Evolutionary conservation across 495 filamentous ascomycete genomes (phyloP).

Genomic region (Penicillium psychrofluorescens): DNA sequence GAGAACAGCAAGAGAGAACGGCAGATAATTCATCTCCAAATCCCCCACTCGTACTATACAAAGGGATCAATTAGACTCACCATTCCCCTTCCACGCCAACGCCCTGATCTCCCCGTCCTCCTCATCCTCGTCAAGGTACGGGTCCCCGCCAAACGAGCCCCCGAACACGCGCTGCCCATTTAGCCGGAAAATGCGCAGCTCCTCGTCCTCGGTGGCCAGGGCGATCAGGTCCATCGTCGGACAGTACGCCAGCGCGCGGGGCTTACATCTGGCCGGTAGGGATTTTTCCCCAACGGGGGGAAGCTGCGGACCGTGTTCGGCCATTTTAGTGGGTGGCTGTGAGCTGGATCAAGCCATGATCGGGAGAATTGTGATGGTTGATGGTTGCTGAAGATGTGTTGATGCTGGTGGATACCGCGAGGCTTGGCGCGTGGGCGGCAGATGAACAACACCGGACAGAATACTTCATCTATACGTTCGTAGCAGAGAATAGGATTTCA

Average conservation of each 20-base stretch:
- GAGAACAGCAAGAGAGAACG: no score
- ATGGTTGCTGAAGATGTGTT: slow-evolving; percentile 8
- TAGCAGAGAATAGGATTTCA: no score
- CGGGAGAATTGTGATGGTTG: slow-evolving; percentile 1
- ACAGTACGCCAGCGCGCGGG: slow-evolving; percentile 60
- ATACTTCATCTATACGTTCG: no score
- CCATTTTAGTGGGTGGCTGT: slow-evolving; percentile 12
- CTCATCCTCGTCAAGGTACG: slow-evolving; percentile 43
- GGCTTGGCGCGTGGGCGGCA: slow-evolving; percentile 24
- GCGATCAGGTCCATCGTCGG: slow-evolving; percentile 77
- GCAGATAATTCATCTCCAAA: no score
- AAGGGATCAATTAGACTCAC: slow-evolving; percentile 31
- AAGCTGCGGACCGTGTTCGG: slow-evolving; percentile 28
- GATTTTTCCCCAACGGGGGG: slow-evolving; percentile 48
- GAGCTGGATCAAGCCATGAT: slow-evolving; percentile 14
- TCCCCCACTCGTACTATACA: not conserved
- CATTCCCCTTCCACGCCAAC: slow-evolving; percentile 74
- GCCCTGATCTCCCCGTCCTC: slow-evolving; percentile 44
- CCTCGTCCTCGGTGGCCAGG: slow-evolving; percentile 57
- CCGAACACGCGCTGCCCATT: slow-evolving; percentile 67
- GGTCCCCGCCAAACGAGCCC: slow-evolving; percentile 37
- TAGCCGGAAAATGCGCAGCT: slow-evolving; percentile 57
- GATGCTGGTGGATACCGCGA: slow-evolving; percentile 18
- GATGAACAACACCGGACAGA: no score
- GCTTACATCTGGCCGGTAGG: slow-evolving; percentile 47